Conservation (phyloP, 805 yeast species). For the Saccharomyces mikatae region DNA sequence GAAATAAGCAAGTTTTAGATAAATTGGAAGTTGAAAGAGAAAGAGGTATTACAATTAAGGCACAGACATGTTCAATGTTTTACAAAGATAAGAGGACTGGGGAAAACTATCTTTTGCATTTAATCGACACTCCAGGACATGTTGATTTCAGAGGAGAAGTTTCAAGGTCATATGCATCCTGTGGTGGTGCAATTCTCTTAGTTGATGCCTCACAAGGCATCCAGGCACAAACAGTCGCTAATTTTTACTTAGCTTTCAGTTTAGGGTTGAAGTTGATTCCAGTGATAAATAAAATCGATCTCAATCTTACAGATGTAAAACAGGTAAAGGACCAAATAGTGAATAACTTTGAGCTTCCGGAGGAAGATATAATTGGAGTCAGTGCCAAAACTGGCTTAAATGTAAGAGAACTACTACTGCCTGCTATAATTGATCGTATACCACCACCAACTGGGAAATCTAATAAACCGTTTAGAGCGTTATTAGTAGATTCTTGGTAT, state of each 20-base stretch:
- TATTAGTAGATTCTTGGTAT: slow-evolving; percentile 94
- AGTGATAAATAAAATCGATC: slow-evolving; percentile 83
- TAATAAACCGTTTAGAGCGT: slow-evolving; percentile 49
- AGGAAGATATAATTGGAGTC: slow-evolving; percentile 68
- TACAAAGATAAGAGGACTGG: slow-evolving; percentile 49
- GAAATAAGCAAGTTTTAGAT: slow-evolving; percentile 80
- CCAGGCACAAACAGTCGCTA: slow-evolving; percentile 98
- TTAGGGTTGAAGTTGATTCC: slow-evolving; percentile 78
- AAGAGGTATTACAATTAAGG: slow-evolving; percentile 93
- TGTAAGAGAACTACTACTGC: slow-evolving; percentile 61
- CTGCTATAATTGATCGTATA: slow-evolving; percentile 72
- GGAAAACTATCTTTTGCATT: slow-evolving; percentile 73
- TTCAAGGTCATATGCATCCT: slow-evolving; percentile 86
- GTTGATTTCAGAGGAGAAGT: slow-evolving; percentile 90
- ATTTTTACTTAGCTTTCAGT: slow-evolving; percentile 82
- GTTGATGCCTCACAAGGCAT: slow-evolving; percentile 96
- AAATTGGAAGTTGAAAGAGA: slow-evolving; percentile 91
- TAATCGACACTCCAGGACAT: slow-evolving; percentile 97
- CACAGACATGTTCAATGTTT: slow-evolving; percentile 93
- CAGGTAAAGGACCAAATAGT: slow-evolving; percentile 80
- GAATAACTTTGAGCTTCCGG: slow-evolving; percentile 68
- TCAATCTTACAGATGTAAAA: slow-evolving; percentile 72
- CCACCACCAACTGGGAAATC: slow-evolving; percentile 64
- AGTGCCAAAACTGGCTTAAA: slow-evolving; percentile 89
- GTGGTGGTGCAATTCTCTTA: slow-evolving; percentile 84